A percentile compares a stretch with the other conserved stretches of the same genome.
Evolutionary conservation across 352 stramenopile species (phyloP).

Genomic region (Globisporangium solare): DNA sequence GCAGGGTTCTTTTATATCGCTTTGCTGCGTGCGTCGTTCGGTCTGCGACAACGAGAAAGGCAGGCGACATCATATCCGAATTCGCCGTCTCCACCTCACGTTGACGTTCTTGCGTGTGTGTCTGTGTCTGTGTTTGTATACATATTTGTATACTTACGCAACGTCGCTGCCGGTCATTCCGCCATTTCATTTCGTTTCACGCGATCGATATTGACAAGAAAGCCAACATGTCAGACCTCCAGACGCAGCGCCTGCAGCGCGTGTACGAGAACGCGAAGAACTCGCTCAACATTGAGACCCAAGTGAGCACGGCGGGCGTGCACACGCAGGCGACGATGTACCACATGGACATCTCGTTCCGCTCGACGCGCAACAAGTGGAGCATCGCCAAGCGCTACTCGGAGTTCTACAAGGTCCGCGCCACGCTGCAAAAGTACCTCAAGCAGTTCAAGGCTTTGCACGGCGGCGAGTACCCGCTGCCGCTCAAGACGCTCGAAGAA

Average conservation of each 20-base stretch:
- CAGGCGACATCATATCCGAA: too few relatives aligned
- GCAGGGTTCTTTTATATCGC: neutral
- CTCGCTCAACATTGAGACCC: conserved; percentile 79
- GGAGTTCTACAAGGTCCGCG: conserved; percentile 73
- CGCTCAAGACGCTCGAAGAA: conserved; percentile 47
- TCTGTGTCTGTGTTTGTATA: too few relatives aligned
- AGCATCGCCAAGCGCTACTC: conserved; percentile 85
- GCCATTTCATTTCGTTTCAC: too few relatives aligned
- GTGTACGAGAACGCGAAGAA: conserved; percentile 73
- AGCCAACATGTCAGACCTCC: conserved; percentile 46
- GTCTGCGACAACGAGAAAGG: neutral
- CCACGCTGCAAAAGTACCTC: conserved; percentile 55
- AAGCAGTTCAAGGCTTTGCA: conserved; percentile 55
- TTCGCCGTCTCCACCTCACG: too few relatives aligned
- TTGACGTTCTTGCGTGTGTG: too few relatives aligned
- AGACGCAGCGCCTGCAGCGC: conserved; percentile 62
- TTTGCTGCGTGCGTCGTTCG: neutral
- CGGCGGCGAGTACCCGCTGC: conserved; percentile 15
- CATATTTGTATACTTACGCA: neutral
- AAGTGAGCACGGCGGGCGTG: conserved; percentile 46
- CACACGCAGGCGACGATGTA: conserved; percentile 74
- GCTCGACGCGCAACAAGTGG: conserved; percentile 82
- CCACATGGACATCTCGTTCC: conserved; percentile 85
- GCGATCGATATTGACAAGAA: neutral
- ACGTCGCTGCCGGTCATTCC: neutral